Evolutionary conservation across 139 green algal species (phyloP).

Genomic region (Chlamydomonas sphaeroides): DNA sequence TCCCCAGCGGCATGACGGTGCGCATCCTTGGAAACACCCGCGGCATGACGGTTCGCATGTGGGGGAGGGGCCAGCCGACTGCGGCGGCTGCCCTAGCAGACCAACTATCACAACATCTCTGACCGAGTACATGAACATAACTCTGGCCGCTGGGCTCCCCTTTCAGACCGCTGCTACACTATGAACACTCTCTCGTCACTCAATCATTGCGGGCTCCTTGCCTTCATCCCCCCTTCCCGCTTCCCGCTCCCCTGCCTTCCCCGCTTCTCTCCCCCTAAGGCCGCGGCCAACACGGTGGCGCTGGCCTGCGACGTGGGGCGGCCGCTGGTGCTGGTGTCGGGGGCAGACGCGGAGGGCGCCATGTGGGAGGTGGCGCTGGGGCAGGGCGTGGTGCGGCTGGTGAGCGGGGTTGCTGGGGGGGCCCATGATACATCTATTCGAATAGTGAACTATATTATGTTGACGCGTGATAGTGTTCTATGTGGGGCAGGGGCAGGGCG

Average conservation of each 20-base stretch:
- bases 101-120: neutral
- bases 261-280: neutral
- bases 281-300: neutral
- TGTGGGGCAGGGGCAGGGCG: no score
- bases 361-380: constrained; percentile 4
- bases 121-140: no score
- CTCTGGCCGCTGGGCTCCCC: no score
- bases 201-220: neutral
- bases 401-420: neutral
- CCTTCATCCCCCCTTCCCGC: no score
- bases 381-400: neutral
- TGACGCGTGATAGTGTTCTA: no score
- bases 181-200: neutral
- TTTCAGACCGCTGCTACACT: neutral
- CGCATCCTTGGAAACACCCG: neutral
- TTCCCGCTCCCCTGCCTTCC: neutral
- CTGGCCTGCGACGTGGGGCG: neutral
- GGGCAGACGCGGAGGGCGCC: neutral
- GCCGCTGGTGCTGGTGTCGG: neutral
- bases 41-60: neutral
- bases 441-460: neutral
- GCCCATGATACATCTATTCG: neutral
- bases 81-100: no score
- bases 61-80: no score
- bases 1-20: neutral